Base-by-base conservation (phyloP, 2,329 filamentous ascomycete species). In the Penicillium sp. region DNA sequence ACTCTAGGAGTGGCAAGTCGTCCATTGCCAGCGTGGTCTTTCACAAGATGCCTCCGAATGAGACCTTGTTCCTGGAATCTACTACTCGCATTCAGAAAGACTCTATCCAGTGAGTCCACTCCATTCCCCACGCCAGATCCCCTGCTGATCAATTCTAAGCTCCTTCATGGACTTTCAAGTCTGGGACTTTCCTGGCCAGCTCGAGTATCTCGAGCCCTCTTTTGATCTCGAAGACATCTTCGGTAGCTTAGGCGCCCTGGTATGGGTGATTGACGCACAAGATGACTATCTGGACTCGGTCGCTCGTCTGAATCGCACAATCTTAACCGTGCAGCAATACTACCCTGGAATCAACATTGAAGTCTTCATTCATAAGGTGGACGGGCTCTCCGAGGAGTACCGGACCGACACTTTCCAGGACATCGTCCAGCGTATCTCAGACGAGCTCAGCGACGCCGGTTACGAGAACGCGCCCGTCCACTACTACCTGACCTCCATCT, bases 101-200 rank as follows among this genome's bases (percentile, higher is more conserved):
- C 63, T 90, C 89, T 3, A 92, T 97, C 80, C 90, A 94, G 92
- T 96, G 73, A 76, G 90, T 78, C 24, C 6, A 1, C 12, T n/a
- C 8, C 21, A 39, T 29, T n/a, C 5, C 31, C 29, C 24, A 12
- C 3, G 48, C 18, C 41, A 23, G 15, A 21, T 43, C 9, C n/a
- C 29, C 13, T 23, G 18, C 56, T 52, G 36, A 51, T 34, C 24
- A 38, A 52, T 1, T 24, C 13, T 0, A 53, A 96, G 91, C 63
- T 97, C 94, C 3, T 97, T 99, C 70, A 96, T 97, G 91, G 93
- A 97, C 70, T 96, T 97, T 63, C 93, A 97, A 74, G 90, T 96
- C 44, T 96, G 92, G 89, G 94, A 99, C 70, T 92, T 99, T 52
- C 94, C 94, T 2, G 92, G 93, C 23, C 92, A 97, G 74, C 85